Base-by-base conservation (phyloP, 352 stramenopile genomes). In the Pythium folliculosum region DNA sequence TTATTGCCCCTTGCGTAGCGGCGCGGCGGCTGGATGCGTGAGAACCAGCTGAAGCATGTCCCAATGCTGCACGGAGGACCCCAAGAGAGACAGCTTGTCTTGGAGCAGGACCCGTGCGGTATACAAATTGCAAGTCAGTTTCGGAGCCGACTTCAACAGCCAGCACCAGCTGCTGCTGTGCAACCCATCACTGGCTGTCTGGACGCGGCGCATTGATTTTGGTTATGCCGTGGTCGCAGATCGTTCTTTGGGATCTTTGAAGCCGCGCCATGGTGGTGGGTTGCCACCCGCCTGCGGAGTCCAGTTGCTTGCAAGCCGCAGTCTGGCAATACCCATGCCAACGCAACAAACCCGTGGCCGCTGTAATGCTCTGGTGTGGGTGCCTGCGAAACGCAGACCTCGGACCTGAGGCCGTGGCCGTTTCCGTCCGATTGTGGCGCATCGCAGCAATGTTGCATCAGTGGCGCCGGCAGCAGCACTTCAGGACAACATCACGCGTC, bases 81-180 rank as follows among this genome's bases (percentile, higher is more conserved):
- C 32, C 23, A 59, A 59, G 12, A 65, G 58, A 65, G 32, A 47
- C 58, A 65, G 58, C 50, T 44, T 40, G 27, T 49, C 8, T 1
- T 14, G 30, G 27, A 2, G 27, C 27, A 6, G 27, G 27, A 32
- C 27, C 27, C 27, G 27, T 32, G 2, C 21, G 7, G 44, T 37
- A 63, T 63, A 63, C 55, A 63, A 63, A 63, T 1, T 1, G 16
- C 55, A 63, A 63, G 55, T 53, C 13, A 49, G 6, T 53, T 51
- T 38, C 37, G 35, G 40, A 22, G 53, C 13, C 16, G 19, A 35
- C 13, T 44, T 17, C 22, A 62, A 17, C 13, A 40, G 38, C 3
- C 27, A 40, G 6, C 35, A 30, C 21, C 47, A 60, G 53, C 21
- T 60, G 53, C 3, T 10, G 5, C 9, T 19, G 22, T 47, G 45